Base-by-base conservation (phyloP, 2,329 filamentous ascomycete species). In the Malbranchea cinnamomea region DNA sequence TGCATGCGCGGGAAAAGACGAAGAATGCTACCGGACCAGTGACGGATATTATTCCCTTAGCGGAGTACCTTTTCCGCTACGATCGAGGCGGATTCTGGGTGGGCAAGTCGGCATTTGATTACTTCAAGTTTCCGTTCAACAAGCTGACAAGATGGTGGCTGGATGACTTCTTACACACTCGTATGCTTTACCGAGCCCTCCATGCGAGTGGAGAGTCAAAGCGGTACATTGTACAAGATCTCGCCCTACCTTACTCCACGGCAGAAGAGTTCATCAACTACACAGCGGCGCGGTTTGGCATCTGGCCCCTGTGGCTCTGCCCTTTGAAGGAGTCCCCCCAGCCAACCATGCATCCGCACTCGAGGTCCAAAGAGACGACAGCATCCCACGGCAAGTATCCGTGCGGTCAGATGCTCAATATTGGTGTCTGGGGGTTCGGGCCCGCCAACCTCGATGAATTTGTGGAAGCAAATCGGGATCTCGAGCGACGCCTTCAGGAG, bases 361-460 rank as follows among this genome's bases (percentile, higher is more conserved):
- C n/a, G n/a, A n/a, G n/a, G n/a, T n/a, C n/a, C n/a, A n/a, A n/a
- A n/a, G n/a, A n/a, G n/a, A n/a, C n/a, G n/a, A n/a, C n/a, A n/a
- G n/a, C n/a, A n/a, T n/a, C n/a, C n/a, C n/a, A n/a, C n/a, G n/a
- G n/a, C n/a, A n/a, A n/a, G n/a, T n/a, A n/a, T n/a, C n/a, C n/a
- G n/a, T n/a, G n/a, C n/a, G n/a, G 26, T 15, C 24, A 30, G 8
- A 32, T 38, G 12, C 15, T 71, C 28, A 73, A 72, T 39, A 53
- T 73, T 19, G 68, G 68, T n/a, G 68, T 91, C 20, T 92, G 83
- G 82, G 82, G 81, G 6, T 79, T 74, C 51, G 80, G 78, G 5
- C 71, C 76, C 2, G 49, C 59, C 2, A 44, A 54, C 31, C 56
- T 56, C 20, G 51, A 54, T 1, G 62, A 63, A n/a, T 85, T 85